phyloP scores from a whole-genome alignment of 2,329 filamentous ascomycete species.

The Clonostachys sp. region DNA sequence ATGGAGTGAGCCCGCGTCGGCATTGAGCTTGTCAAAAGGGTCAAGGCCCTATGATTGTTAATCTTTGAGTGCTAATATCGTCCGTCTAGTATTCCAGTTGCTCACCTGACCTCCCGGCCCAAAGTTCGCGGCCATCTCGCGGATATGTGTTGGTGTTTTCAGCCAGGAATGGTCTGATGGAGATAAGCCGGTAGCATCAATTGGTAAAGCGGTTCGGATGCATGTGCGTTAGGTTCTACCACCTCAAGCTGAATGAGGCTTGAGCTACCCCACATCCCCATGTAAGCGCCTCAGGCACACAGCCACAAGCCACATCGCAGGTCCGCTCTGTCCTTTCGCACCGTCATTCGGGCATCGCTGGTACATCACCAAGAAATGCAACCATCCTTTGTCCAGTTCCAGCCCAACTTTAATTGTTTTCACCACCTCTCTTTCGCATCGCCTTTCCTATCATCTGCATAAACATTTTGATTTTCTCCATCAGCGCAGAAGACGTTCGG shows the following conservation, averaged over 20 bases:
- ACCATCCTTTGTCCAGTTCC: background rate
- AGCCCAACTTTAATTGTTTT: background rate
- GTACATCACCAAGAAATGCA: too few relatives aligned
- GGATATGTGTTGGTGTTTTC: background rate
- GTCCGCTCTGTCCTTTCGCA: too few relatives aligned
- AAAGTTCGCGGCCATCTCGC: constrained; percentile 1
- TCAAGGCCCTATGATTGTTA: constrained; percentile 22
- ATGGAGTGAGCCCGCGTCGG: constrained; percentile 28
- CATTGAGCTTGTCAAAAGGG: constrained; percentile 31
- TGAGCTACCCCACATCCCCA: background rate
- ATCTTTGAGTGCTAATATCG: background rate
- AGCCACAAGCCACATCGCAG: background rate
- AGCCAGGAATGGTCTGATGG: background rate
- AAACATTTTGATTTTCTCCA: too few relatives aligned
- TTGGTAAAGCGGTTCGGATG: too few relatives aligned
- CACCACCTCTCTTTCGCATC: too few relatives aligned
- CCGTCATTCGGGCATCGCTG: too few relatives aligned
- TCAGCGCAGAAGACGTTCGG: too few relatives aligned
- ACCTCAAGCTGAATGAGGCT: too few relatives aligned
- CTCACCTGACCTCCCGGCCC: constrained; percentile 1
- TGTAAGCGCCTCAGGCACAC: background rate
- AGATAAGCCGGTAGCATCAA: background rate
- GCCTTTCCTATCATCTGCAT: too few relatives aligned
- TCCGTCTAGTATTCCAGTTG: background rate
- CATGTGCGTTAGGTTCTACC: too few relatives aligned